Percentiles rank a stretch among this genome's conserved stretches.
These are phyloP conservation scores for Chalciporus chontae DNA, from an alignment of 768 basidiomycete species.

Conservation along the genomic window DNA sequence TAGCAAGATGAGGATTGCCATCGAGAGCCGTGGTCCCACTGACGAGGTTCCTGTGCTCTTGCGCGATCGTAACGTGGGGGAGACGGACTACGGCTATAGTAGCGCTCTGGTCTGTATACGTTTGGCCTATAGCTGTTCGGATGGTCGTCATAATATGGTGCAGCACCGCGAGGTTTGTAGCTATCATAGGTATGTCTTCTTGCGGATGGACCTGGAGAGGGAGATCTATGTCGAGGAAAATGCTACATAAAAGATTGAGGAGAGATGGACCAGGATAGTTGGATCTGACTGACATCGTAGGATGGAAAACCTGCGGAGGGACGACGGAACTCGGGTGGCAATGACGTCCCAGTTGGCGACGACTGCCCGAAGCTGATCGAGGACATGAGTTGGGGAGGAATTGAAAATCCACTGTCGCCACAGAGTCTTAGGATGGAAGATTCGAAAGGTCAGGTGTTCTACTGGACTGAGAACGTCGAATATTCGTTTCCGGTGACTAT, in stretches of 20 bases:
- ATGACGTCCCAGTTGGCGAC: conserved; percentile 24
- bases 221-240: conserved; percentile 40
- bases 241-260: conserved; percentile 25
- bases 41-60: conserved; percentile 38
- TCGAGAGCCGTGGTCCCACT: conserved; percentile 44
- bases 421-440: conserved; percentile 5
- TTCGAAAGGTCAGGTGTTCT: not conserved
- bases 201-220: conserved; percentile 47
- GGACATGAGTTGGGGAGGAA: conserved; percentile 17
- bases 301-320: conserved; percentile 20
- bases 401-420: not conserved
- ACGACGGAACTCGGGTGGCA: conserved; percentile 28
- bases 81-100: conserved; percentile 47
- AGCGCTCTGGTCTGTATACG: conserved; percentile 32
- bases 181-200: conserved; percentile 47
- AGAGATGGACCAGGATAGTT: conserved; percentile 8
- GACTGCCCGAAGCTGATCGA: conserved; percentile 27
- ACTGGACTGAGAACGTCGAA: conserved; percentile 2
- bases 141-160: conserved; percentile 38
- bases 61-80: conserved; percentile 47
- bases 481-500: not conserved
- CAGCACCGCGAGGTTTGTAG: conserved; percentile 43
- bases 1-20: conserved; percentile 42
- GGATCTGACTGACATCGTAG: conserved; percentile 33
- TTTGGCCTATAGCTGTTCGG: conserved; percentile 43